Conservation (phyloP, 2,329 filamentous ascomycete species). For the Thelonectria olida region DNA sequence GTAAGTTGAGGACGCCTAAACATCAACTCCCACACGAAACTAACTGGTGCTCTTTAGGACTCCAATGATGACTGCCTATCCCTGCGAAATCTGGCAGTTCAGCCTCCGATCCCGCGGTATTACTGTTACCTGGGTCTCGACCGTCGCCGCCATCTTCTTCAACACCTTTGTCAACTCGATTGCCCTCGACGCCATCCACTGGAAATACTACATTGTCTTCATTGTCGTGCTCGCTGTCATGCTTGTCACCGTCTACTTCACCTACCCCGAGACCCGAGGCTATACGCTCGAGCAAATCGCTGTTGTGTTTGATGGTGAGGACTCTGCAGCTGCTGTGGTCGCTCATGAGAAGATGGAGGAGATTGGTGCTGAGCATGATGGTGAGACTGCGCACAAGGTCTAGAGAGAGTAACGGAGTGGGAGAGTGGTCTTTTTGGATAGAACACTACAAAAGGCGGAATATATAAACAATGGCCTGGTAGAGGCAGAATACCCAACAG, state of each 20-base stretch:
- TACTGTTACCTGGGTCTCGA: conserved; percentile 54
- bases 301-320: conserved; percentile 34
- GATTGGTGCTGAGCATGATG: conserved; percentile 10
- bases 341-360: conserved; percentile 23
- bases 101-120: conserved; percentile 49
- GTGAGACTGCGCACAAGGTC: conserved; percentile 3
- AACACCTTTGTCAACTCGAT: conserved; percentile 48
- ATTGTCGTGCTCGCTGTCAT: conserved; percentile 31
- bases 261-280: conserved; percentile 46
- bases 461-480: background rate
- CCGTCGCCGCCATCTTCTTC: conserved; percentile 44
- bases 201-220: conserved; percentile 31
- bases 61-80: conserved; percentile 55
- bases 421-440: background rate
- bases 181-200: conserved; percentile 32
- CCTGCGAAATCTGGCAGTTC: conserved; percentile 46
- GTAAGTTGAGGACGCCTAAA: conserved; percentile 16
- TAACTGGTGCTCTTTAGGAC: conserved; percentile 37
- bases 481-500: conserved; percentile 11
- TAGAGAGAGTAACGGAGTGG: background rate
- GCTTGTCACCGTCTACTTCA: conserved; percentile 33
- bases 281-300: conserved; percentile 38
- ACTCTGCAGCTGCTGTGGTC: conserved; percentile 15
- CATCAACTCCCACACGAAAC: background rate
- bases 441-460: background rate